Percentiles rank a stretch among this genome's conserved stretches.
Evolutionary conservation across 441 rosid species (phyloP).

Genomic region (Isatis lusitanica): DNA sequence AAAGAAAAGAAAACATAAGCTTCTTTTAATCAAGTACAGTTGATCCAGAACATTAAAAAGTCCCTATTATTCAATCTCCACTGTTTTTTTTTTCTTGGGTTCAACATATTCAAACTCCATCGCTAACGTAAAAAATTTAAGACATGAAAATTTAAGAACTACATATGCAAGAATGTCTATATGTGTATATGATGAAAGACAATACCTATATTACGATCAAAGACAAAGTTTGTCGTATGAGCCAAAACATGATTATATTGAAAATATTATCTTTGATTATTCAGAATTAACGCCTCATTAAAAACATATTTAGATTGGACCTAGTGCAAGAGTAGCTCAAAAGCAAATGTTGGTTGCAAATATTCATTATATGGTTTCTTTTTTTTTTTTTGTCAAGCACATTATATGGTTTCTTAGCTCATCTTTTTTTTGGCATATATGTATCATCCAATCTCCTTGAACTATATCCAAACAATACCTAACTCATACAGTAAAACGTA

Average conservation of each 20-base stretch:
- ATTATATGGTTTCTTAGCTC: constrained; percentile 37
- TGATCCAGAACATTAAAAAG: background rate
- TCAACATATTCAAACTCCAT: background rate
- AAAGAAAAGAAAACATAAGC: too few relatives aligned
- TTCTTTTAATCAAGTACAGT: background rate
- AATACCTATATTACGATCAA: constrained; percentile 7
- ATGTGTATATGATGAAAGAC: constrained; percentile 22
- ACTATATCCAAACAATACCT: background rate
- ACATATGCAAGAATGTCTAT: background rate
- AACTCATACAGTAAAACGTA: too few relatives aligned
- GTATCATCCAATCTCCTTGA: constrained; percentile 8
- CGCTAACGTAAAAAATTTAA: background rate
- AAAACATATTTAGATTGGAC: constrained; percentile 16
- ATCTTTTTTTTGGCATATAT: constrained; percentile 33
- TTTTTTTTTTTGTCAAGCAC: too few relatives aligned
- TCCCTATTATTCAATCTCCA: background rate
- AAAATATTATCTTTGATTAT: constrained; percentile 28
- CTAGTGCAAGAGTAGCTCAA: constrained; percentile 38
- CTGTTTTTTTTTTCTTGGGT: background rate
- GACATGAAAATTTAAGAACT: background rate
- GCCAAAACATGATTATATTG: constrained; percentile 29
- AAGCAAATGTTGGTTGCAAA: constrained; percentile 36
- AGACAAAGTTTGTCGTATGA: constrained; percentile 36
- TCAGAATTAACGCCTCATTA: constrained; percentile 3
- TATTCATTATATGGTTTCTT: constrained; percentile 33